A percentile compares a stretch with the other conserved stretches of the same genome.
These are phyloP conservation scores for Ogataea methanolica DNA, from an alignment of 805 yeast species.

Conservation along the genomic window DNA sequence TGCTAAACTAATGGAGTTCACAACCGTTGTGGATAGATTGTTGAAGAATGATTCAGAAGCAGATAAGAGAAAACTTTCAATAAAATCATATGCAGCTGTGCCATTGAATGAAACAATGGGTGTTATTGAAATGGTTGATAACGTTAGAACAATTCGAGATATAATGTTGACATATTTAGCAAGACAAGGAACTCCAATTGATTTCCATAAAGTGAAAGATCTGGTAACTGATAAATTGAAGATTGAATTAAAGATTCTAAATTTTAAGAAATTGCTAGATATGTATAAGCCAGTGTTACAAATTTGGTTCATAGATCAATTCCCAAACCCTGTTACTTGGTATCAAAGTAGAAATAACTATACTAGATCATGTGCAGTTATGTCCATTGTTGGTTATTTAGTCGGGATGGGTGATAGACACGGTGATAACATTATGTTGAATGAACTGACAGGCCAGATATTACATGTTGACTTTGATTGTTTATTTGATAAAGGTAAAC, in stretches of 20 bases:
- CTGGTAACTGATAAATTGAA: conserved; percentile 19
- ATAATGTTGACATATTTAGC: conserved; percentile 37
- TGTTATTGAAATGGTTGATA: conserved; percentile 83
- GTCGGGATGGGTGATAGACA: conserved; percentile 96
- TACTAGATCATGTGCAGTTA: conserved; percentile 82
- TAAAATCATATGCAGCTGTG: conserved; percentile 81
- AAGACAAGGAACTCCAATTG: conserved; percentile 23
- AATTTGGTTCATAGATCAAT: conserved; percentile 83
- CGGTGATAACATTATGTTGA: conserved; percentile 81
- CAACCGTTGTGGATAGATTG: conserved; percentile 77
- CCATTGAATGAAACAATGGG: conserved; percentile 87
- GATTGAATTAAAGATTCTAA: conserved; percentile 29
- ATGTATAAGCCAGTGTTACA: conserved; percentile 67
- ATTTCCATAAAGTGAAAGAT: conserved; percentile 23
- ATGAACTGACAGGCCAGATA: conserved; percentile 69
- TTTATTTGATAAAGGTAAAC: conserved; percentile 80
- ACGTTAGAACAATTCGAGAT: conserved; percentile 66
- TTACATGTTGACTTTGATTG: conserved; percentile 97
- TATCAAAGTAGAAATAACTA: conserved; percentile 69
- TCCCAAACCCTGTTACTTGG: conserved; percentile 90
- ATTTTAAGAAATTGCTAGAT: conserved; percentile 30
- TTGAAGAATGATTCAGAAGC: conserved; percentile 66
- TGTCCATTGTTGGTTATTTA: conserved; percentile 95
- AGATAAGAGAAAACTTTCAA: conserved; percentile 61
- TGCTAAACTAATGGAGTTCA: conserved; percentile 88